A percentile compares a stretch with the other conserved stretches of the same genome.
phyloP scores from a whole-genome alignment of 305 asterid genomes.

The Rubia balearica region DNA sequence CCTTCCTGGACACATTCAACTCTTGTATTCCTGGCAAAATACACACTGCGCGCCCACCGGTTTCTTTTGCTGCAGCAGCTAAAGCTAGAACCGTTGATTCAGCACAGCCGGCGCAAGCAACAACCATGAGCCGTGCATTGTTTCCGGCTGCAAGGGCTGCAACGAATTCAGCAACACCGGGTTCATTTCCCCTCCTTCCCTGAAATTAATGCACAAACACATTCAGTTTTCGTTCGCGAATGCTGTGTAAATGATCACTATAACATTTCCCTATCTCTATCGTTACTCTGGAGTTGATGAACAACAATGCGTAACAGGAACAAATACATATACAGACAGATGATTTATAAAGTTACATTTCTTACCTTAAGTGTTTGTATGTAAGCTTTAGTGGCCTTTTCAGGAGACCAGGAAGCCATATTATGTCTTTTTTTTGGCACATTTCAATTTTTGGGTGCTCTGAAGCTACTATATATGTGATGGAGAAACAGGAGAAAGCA shows the following conservation, averaged over 20 bases:
- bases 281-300: too few relatives aligned
- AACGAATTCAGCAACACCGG: conserved; percentile 25
- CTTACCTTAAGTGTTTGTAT: conserved; percentile 29
- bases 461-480: not conserved
- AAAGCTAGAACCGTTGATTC: conserved; percentile 21
- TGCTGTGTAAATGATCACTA: too few relatives aligned
- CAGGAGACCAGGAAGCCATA: conserved; percentile 34
- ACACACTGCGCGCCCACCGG: conserved; percentile 25
- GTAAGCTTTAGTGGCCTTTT: conserved; percentile 31
- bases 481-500: not conserved
- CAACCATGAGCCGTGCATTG: conserved; percentile 26
- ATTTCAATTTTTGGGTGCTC: not conserved
- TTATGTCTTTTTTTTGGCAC: not conserved
- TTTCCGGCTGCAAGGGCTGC: conserved; percentile 32
- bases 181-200: conserved; percentile 27
- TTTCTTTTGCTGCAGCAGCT: conserved; percentile 29
- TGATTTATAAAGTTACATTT: not conserved
- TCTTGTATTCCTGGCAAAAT: conserved; percentile 19
- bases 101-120: conserved; percentile 18
- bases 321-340: not conserved
- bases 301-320: too few relatives aligned
- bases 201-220: not conserved
- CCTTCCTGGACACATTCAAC: conserved; percentile 17
- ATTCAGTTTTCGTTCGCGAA: not conserved
- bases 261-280: too few relatives aligned